These are phyloP conservation scores for Amanita rimosa DNA, from an alignment of 768 basidiomycete species.

Conservation along the genomic window DNA sequence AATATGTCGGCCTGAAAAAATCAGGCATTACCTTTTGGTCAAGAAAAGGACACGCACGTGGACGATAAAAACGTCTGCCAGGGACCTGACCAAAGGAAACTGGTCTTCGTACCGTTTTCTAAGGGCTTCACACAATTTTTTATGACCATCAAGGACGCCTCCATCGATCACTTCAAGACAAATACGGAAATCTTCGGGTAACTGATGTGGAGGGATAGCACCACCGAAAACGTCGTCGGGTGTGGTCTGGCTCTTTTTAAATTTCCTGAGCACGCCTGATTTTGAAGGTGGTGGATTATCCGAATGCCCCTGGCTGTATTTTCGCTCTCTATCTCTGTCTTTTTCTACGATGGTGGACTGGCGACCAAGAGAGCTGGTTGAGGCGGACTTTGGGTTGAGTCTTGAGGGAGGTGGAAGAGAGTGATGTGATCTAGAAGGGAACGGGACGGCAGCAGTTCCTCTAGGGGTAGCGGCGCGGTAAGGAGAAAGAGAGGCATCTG, in stretches of 20 bases:
- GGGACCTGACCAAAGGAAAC: conserved; percentile 83
- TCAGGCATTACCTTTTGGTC: background rate
- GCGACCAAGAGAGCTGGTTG: conserved; percentile 67
- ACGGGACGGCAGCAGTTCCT: conserved; percentile 36
- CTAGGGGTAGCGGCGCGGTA: conserved; percentile 44
- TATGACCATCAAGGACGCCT: conserved; percentile 84
- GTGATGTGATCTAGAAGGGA: conserved; percentile 71
- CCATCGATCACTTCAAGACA: conserved; percentile 82
- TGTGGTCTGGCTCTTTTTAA: conserved; percentile 53
- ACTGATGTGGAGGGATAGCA: conserved; percentile 59
- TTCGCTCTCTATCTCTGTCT: conserved; percentile 39
- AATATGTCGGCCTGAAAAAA: conserved; percentile 74
- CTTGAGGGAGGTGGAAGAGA: conserved; percentile 63
- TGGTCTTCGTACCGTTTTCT: conserved; percentile 92
- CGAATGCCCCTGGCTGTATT: conserved; percentile 36
- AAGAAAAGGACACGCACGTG: conserved; percentile 40
- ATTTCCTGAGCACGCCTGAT: conserved; percentile 52
- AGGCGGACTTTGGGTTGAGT: conserved; percentile 38
- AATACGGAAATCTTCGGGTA: conserved; percentile 80
- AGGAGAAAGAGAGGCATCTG: conserved; percentile 47
- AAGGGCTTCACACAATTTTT: conserved; percentile 73
- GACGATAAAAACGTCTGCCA: conserved; percentile 93
- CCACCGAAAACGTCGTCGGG: conserved; percentile 35
- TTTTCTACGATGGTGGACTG: conserved; percentile 43
- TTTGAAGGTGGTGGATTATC: conserved; percentile 15